These are phyloP conservation scores for Fusarium nurragi DNA, from an alignment of 2,329 filamentous ascomycete species.

Conservation along the genomic window DNA sequence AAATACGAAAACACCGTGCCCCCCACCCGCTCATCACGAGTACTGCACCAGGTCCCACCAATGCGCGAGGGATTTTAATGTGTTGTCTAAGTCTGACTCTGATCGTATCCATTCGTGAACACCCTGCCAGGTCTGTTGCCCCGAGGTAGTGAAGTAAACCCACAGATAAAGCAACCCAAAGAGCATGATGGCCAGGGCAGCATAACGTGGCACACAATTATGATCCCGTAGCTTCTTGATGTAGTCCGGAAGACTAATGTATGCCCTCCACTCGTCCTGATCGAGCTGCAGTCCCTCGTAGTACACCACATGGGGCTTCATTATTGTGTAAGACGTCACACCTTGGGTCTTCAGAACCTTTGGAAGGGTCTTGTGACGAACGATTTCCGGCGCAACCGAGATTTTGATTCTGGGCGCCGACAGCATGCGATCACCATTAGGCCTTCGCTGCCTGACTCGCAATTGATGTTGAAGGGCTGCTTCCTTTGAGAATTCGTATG, in stretches of 20 bases:
- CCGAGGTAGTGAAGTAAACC: slow-evolving; percentile 6
- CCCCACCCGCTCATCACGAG: slow-evolving; percentile 11
- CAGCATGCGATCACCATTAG: background rate
- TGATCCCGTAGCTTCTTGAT: slow-evolving; percentile 27
- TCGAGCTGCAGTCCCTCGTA: slow-evolving; percentile 43
- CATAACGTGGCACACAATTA: slow-evolving; percentile 17
- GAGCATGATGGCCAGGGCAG: slow-evolving; percentile 24
- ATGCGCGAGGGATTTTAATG: background rate
- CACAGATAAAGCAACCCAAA: slow-evolving; percentile 6
- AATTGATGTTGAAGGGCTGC: slow-evolving; percentile 13
- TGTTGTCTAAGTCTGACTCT: background rate
- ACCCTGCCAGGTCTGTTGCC: slow-evolving; percentile 13
- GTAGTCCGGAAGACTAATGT: slow-evolving; percentile 36
- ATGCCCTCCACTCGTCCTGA: slow-evolving; percentile 32
- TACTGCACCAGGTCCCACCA: background rate
- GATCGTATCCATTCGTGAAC: background rate
- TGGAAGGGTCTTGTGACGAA: slow-evolving; percentile 30
- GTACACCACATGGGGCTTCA: slow-evolving; percentile 44
- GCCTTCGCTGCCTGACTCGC: background rate
- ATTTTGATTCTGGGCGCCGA: slow-evolving; percentile 47
- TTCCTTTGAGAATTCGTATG: slow-evolving; percentile 27
- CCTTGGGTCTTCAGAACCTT: slow-evolving; percentile 16
- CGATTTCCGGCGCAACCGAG: slow-evolving; percentile 43
- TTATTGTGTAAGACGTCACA: slow-evolving; percentile 34
- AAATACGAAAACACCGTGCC: background rate